These are phyloP conservation scores for Lentinula aciculospora DNA, from an alignment of 768 basidiomycete species.

Conservation along the genomic window DNA sequence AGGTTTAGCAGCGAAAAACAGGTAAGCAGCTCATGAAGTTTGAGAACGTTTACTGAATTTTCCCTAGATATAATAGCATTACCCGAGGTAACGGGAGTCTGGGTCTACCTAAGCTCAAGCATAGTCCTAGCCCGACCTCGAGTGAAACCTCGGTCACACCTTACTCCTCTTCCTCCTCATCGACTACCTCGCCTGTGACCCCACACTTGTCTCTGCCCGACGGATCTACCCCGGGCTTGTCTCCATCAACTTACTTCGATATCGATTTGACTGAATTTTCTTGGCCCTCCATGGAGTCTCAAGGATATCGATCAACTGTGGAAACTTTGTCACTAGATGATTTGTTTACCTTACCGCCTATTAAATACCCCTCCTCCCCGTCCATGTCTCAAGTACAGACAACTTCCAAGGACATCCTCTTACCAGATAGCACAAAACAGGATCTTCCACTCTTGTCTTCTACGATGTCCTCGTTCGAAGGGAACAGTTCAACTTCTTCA, in stretches of 20 bases:
- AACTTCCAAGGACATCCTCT: background rate
- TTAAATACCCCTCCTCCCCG: background rate
- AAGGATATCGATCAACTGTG: background rate
- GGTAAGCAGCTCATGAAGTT: constrained; percentile 11
- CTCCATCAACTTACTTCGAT: background rate
- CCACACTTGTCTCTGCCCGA: background rate
- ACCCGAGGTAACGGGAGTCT: constrained; percentile 8
- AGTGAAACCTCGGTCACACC: background rate
- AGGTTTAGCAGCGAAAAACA: constrained; percentile 23
- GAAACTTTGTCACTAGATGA: background rate
- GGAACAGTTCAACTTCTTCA: background rate
- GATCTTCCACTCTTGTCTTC: background rate
- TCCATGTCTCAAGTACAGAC: background rate
- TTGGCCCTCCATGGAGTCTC: background rate
- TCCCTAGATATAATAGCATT: constrained; percentile 15
- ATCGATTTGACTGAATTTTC: background rate
- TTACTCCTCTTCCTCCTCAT: background rate
- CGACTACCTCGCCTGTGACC: background rate
- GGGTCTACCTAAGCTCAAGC: background rate
- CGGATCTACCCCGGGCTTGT: background rate
- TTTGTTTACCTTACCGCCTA: background rate
- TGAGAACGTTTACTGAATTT: background rate
- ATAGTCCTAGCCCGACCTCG: background rate
- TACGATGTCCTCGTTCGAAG: background rate
- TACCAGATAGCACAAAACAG: background rate